Conservation (phyloP, 805 yeast species). For the Lachancea kluyveri region DNA sequence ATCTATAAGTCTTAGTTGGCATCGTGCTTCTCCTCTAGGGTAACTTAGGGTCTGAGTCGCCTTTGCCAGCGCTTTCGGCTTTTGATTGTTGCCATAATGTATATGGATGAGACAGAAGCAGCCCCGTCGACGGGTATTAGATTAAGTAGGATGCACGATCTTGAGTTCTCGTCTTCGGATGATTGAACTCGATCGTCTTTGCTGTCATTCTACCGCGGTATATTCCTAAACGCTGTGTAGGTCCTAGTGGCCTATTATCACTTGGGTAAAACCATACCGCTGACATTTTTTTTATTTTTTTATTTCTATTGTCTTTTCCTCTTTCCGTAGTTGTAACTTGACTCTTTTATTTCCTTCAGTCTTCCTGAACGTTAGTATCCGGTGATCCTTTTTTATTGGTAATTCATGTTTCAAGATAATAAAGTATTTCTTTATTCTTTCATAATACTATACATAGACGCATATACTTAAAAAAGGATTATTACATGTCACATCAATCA, state of each 20-base stretch:
- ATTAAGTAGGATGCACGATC: slow-evolving; percentile 47
- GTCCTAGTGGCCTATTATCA: slow-evolving; percentile 86
- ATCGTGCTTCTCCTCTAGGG: slow-evolving; percentile 31
- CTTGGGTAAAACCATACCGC: slow-evolving; percentile 99
- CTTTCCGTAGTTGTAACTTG: too few species aligned
- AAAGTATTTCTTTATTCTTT: too few species aligned
- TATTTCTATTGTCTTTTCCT: too few species aligned
- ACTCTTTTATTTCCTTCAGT: too few species aligned
- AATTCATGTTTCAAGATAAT: too few species aligned
- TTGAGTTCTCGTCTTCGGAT: slow-evolving; percentile 31
- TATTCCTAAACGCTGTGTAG: slow-evolving; percentile 99
- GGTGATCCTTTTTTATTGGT: too few species aligned
- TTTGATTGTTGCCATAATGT: slow-evolving; percentile 48
- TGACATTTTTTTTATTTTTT: slow-evolving; percentile 46
- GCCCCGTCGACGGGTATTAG: slow-evolving; percentile 98
- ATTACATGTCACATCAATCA: too few species aligned
- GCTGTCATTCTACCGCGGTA: slow-evolving; percentile 73
- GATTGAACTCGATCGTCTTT: slow-evolving; percentile 60
- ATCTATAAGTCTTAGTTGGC: slow-evolving; percentile 7
- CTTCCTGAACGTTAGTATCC: too few species aligned
- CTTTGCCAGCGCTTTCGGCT: slow-evolving; percentile 10
- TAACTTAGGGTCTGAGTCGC: slow-evolving; percentile 32
- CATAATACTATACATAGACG: too few species aligned
- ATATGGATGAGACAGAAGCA: slow-evolving; percentile 60
- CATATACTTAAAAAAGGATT: too few species aligned